phyloP scores from a whole-genome alignment of 148 eudicot species.

The Rhododendron vialii region DNA sequence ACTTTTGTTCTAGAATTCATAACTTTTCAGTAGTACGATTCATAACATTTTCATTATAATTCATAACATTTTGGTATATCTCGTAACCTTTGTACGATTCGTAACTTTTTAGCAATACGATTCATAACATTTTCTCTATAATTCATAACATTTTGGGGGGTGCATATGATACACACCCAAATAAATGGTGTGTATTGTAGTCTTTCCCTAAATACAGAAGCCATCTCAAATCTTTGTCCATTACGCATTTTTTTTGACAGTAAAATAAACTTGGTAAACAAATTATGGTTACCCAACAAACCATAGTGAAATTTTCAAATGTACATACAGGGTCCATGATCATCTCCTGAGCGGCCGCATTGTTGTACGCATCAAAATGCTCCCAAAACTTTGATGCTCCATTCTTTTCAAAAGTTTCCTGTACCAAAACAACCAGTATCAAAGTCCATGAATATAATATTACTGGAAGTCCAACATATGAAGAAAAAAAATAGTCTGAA shows the following conservation, averaged over 20 bases:
- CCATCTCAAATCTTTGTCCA: neutral
- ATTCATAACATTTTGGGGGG: no score
- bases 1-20: no score
- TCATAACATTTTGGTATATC: no score
- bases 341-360: constrained; percentile 36
- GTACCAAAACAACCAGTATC: constrained; percentile 9
- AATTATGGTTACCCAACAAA: neutral
- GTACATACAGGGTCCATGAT: constrained; percentile 33
- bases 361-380: constrained; percentile 50
- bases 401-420: constrained; percentile 65
- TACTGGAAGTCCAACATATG: neutral
- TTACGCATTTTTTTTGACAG: neutral
- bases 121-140: no score
- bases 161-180: no score
- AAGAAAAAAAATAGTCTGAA: neutral
- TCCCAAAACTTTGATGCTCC: constrained; percentile 76
- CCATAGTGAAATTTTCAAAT: neutral
- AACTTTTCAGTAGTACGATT: no score
- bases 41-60: no score
- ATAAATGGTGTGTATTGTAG: no score
- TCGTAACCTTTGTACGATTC: no score
- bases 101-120: no score
- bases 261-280: neutral
- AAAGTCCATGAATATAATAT: neutral
- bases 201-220: no score